Percentiles rank a stretch among this genome's conserved stretches.
These are phyloP conservation scores for Neophaeococcomyces mojaviensis DNA, from an alignment of 2,329 filamentous ascomycete genomes.

Conservation along the genomic window DNA sequence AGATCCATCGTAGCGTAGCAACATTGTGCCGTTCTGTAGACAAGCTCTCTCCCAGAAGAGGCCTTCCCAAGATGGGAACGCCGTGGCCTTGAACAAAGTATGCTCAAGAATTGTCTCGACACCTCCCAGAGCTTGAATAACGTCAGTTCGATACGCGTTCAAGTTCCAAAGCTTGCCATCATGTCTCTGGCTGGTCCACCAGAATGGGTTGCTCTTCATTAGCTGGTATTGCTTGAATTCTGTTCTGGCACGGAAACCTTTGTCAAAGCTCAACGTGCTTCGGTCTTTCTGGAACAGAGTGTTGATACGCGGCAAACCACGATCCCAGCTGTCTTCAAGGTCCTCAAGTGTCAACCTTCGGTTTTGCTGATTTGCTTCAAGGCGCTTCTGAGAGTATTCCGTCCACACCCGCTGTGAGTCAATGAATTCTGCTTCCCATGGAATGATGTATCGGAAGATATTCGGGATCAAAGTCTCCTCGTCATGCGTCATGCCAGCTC, in stretches of 20 bases:
- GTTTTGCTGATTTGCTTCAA: conserved; percentile 96
- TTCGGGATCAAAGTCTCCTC: conserved; percentile 97
- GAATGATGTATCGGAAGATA: conserved; percentile 98
- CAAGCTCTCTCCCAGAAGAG: conserved; percentile 79
- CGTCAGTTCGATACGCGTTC: conserved; percentile 91
- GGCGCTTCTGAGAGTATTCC: conserved; percentile 94
- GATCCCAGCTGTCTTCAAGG: conserved; percentile 96
- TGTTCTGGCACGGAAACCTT: conserved; percentile 88
- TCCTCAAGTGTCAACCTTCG: conserved; percentile 89
- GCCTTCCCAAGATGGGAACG: conserved; percentile 94
- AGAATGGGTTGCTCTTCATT: conserved; percentile 99
- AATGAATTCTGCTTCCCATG: conserved; percentile 98
- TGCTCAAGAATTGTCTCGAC: conserved; percentile 98
- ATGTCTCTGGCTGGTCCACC: conserved; percentile 97
- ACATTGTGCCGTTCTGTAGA: conserved; percentile 39
- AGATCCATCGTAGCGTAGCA: conserved; percentile 39
- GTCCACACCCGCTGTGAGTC: conserved; percentile 99
- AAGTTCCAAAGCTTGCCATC: conserved; percentile 97
- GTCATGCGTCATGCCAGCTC: conserved; percentile 95
- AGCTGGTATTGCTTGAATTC: conserved; percentile 98
- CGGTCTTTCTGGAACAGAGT: conserved; percentile 98
- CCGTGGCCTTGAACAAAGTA: conserved; percentile 92
- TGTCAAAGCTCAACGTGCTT: conserved; percentile 95
- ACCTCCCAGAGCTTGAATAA: conserved; percentile 91
- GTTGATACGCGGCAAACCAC: conserved; percentile 94